These are phyloP conservation scores for Lablab purpureus DNA, from an alignment of 306 rosid genomes.

Conservation along the genomic window DNA sequence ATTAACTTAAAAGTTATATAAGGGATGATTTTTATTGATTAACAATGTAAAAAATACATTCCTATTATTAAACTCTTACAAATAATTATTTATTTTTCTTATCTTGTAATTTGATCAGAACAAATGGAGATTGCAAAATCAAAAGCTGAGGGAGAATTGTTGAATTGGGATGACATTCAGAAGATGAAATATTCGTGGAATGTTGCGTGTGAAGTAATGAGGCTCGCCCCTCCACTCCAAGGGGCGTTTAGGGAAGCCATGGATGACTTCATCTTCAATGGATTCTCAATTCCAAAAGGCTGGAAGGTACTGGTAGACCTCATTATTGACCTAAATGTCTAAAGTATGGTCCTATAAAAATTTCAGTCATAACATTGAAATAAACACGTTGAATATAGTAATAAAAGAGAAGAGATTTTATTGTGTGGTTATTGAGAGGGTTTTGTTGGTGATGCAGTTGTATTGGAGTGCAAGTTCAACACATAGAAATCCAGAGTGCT, in stretches of 20 bases:
- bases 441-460: conserved; percentile 38
- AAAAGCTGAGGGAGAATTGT: conserved; percentile 58
- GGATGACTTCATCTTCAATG: conserved; percentile 66
- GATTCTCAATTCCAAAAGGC: conserved; percentile 80
- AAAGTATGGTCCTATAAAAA: no score
- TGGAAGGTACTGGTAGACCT: conserved; percentile 61
- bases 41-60: no score
- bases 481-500: conserved; percentile 51
- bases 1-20: no score
- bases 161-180: conserved; percentile 77
- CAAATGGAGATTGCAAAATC: conserved; percentile 73
- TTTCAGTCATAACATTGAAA: no score
- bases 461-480: conserved; percentile 78
- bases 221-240: conserved; percentile 75
- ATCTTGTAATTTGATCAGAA: conserved; percentile 48
- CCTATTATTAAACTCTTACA: no score
- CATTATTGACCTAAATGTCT: not conserved
- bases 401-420: not conserved
- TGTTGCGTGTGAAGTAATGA: conserved; percentile 74
- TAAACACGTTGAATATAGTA: no score
- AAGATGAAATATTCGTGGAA: conserved; percentile 85
- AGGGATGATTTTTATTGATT: no score
- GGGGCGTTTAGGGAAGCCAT: conserved; percentile 77
- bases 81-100: not conserved
- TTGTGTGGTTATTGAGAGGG: not conserved